A percentile compares a stretch with the other conserved stretches of the same genome.
Conservation (phyloP, 139 green algal genomes). For the Mychonastes homosphaera region DNA sequence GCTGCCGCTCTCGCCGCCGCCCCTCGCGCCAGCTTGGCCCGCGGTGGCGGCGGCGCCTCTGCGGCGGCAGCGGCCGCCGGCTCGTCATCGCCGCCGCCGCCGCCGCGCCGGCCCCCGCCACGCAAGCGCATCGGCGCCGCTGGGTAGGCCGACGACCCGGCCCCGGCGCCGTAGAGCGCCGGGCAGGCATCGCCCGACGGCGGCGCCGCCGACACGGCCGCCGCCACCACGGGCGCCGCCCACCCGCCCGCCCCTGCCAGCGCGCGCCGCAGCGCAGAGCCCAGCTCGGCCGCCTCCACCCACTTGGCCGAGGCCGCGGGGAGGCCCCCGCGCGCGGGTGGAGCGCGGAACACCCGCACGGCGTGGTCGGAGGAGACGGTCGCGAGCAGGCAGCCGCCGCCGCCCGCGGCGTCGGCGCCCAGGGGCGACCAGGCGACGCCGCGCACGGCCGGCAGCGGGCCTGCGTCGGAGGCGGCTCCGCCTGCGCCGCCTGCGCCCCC, state of each 20-base stretch:
- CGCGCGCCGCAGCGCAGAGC: neutral
- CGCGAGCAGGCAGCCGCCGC: constrained; percentile 29
- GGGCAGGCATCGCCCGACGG: neutral
- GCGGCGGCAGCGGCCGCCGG: no score
- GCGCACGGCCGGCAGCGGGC: constrained; percentile 12
- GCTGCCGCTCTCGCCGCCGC: neutral
- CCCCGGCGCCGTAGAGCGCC: neutral
- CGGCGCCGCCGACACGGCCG: neutral
- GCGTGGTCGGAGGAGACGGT: constrained; percentile 24
- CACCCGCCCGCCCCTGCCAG: neutral
- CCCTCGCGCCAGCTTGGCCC: neutral
- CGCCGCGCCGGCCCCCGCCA: no score
- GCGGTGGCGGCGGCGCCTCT: neutral
- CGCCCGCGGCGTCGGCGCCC: neutral
- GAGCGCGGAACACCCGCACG: neutral
- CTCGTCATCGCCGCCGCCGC: no score
- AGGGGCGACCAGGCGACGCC: constrained; percentile 25
- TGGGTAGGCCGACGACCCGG: neutral
- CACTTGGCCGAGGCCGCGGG: neutral
- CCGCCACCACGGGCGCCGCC: neutral
- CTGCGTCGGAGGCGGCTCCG: no score
- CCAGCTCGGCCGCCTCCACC: neutral
- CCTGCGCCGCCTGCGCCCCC: no score
- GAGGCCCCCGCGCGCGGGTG: neutral
- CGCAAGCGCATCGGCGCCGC: no score